phyloP scores from a whole-genome alignment of 345 rosid genomes.

The Cardamine chenopodiifolia region DNA sequence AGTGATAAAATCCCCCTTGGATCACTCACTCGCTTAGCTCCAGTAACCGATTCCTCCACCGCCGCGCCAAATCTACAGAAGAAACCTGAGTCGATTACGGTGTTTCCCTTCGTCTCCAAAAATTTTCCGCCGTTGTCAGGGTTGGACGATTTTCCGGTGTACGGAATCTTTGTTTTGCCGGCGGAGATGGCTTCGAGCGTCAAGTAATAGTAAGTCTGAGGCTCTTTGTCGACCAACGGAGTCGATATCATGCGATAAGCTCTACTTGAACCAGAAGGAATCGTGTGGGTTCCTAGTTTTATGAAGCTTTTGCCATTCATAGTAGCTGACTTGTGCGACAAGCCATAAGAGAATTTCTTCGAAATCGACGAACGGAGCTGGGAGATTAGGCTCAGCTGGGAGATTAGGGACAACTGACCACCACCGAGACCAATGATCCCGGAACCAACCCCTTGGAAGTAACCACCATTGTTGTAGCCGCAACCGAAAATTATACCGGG shows the following conservation, averaged over 20 bases:
- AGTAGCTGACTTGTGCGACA: constrained; percentile 47
- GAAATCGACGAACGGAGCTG: constrained; percentile 43
- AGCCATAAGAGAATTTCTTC: constrained; percentile 66
- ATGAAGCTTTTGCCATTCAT: constrained; percentile 46
- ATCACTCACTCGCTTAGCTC: constrained; percentile 31
- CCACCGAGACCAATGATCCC: constrained; percentile 72
- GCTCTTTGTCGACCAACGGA: constrained; percentile 46
- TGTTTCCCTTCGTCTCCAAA: constrained; percentile 47
- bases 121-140: background rate
- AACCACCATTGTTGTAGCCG: constrained; percentile 52
- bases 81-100: constrained; percentile 56
- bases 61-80: constrained; percentile 35
- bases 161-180: constrained; percentile 38
- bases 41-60: constrained; percentile 26
- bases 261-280: constrained; percentile 43
- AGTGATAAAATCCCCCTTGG: constrained; percentile 37
- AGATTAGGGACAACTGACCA: constrained; percentile 51
- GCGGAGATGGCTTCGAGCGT: constrained; percentile 55
- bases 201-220: constrained; percentile 50
- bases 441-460: constrained; percentile 45
- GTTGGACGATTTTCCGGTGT: constrained; percentile 33
- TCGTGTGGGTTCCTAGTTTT: constrained; percentile 53
- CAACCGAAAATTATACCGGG: constrained; percentile 54
- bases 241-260: constrained; percentile 45
- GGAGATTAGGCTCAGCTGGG: too few species aligned